These are phyloP conservation scores for Hyaloraphidium curvatum DNA, from an alignment of 192 early-diverging fungal species.

Conservation along the genomic window DNA sequence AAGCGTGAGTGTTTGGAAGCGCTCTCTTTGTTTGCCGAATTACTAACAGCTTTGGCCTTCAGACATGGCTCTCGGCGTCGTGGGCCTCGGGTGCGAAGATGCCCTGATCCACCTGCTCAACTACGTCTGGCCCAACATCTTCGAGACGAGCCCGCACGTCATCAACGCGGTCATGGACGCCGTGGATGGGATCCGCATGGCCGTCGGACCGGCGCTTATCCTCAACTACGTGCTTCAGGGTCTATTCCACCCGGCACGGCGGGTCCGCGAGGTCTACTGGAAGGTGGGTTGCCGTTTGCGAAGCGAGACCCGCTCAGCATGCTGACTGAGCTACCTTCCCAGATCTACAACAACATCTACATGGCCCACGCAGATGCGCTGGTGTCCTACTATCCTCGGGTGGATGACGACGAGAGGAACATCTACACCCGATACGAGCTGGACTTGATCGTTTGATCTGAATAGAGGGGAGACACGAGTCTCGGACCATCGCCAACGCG, in stretches of 20 bases:
- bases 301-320: no score
- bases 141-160: slow-evolving; percentile 86
- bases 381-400: slow-evolving; percentile 77
- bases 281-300: slow-evolving; percentile 20
- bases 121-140: slow-evolving; percentile 96
- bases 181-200: slow-evolving; percentile 79
- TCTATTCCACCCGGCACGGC: slow-evolving; percentile 88
- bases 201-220: slow-evolving; percentile 66
- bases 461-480: no score
- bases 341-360: slow-evolving; percentile 91
- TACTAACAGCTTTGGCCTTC: background rate
- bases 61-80: slow-evolving; percentile 80
- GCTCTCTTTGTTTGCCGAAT: background rate
- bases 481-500: no score
- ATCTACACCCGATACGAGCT: slow-evolving; percentile 59
- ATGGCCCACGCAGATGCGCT: slow-evolving; percentile 76
- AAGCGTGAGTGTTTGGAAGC: slow-evolving; percentile 31
- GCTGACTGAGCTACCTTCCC: background rate
- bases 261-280: slow-evolving; percentile 96
- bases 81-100: slow-evolving; percentile 81
- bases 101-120: slow-evolving; percentile 87
- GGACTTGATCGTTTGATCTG: no score
- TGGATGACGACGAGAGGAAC: slow-evolving; percentile 64
- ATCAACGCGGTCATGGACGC: slow-evolving; percentile 97
- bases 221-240: slow-evolving; percentile 83